Evolutionary conservation across 306 rosid species (phyloP), one percentile per base, ranked within the genome.

Genomic region (Sindora glabra): DNA sequence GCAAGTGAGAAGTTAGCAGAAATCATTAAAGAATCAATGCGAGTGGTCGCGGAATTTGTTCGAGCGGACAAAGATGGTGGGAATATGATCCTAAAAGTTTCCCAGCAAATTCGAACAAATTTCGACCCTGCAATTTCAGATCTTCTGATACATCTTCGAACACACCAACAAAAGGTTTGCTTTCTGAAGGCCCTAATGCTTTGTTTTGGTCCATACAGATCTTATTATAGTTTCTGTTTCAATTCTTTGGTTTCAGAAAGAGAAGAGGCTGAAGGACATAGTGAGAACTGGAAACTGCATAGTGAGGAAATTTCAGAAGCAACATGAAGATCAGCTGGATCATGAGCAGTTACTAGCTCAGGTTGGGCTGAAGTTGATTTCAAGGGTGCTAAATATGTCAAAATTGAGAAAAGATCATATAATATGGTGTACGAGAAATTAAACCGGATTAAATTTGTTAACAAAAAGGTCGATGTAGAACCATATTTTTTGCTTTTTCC

Each of bases 401-500:
- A 81, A 66, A 26, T 59, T 90, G 37, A 83, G 82, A 21, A 63
- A 59, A 62, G 89, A 87, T 53, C 95, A 83, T 21, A 38, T 87
- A 23, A 56, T 79, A 14, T 87, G 97, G 97, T 90, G 95, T 45
- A 69, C 42, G 82, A 77, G 41, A 90, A 90, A 61, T 67, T 90
- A 19, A 69, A 60, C 25, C 64, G 77, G 16, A 64, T 87, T 49
- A 75, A 54, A 47, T 75, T 87, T 47, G 68, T 72, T 60, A 76
- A 72, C 71, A 78, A 77, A 73, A 77, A 71, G 78, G 56, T 87
- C 10, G 84, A 73, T 38, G 65, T 87, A 68, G 87, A 90, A 37
- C 86, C 97, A 47, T 73, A 87, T 1, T 78, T 85, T 73, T 60
- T 74, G 77, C 89, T 85, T 46, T 85, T 85, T 54, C 97, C 96